Base-by-base conservation (phyloP, 164 flowering plant species). In the Paratinospora sagittata region DNA sequence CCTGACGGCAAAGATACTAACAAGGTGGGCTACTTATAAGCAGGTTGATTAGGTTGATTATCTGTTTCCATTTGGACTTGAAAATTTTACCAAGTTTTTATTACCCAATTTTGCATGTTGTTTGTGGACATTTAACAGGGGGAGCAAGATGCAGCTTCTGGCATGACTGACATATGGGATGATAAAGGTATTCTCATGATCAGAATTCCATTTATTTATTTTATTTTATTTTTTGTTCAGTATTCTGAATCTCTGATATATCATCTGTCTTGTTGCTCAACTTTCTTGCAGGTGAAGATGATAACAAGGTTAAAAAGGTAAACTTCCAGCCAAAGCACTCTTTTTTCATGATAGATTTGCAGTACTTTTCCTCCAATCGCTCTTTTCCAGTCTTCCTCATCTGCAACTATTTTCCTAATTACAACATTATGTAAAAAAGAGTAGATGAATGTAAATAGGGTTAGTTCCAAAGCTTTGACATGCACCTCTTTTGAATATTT, bases 111-210 rank as follows among this genome's bases (percentile, higher is more conserved):
- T 55, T 19, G 24, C n/a, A 17, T 67, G 0, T 60, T 63, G 57
- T 24, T 66, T 39, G 21, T 67, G 41, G n/a, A 33, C 27, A 65
- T 64, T 1, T 76, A n/a, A 37, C 80, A 88, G 92, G 84, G 55
- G 70, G 77, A 72, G 61, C 55, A 73, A 49, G 78, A 47, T n/a
- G 17, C 70, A 12, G 80, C 64, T 49, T 66, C 88, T 65, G 81
- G 75, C 57, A 65, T 87, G 76, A 75, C 67, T 74, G 90, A 90
- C 78, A 3, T 89, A 41, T 94, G 98, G 98, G 83, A 68, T 60
- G 75, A 73, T 39, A 73, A 88, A 87, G 90, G 96, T 90, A 33
- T 49, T 16, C 39, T 9, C 10, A 9, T 27, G 43, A 30, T 43
- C 71, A 16, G 4, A 27, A 23, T 4, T 47, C 11, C 34, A 57